Conservation (phyloP, 345 rosid genomes). For the Syzygium aqueum region DNA sequence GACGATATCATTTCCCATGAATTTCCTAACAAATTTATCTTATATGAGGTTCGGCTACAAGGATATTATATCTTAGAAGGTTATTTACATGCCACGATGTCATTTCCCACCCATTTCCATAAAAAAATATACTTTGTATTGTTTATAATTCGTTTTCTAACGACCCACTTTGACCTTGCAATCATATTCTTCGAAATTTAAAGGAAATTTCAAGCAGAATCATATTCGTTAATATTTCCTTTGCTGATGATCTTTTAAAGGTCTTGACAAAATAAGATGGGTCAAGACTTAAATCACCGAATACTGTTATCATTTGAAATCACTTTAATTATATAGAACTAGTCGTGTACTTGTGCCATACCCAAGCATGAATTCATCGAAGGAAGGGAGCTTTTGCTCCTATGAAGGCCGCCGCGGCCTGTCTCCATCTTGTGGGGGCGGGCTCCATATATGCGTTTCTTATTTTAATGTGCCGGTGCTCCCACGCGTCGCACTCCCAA, state of each 20-base stretch:
- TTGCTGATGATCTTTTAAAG: not conserved
- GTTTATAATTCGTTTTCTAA: too few relatives aligned
- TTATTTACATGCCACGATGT: not conserved
- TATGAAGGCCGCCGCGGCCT: too few relatives aligned
- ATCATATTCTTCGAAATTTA: not conserved
- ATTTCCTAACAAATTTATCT: not conserved
- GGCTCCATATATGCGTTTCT: too few relatives aligned
- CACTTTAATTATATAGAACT: too few relatives aligned
- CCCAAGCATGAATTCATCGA: not conserved
- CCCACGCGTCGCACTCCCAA: too few relatives aligned
- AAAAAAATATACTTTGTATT: too few relatives aligned
- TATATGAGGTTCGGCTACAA: not conserved
- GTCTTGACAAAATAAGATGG: not conserved
- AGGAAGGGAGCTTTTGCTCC: too few relatives aligned
- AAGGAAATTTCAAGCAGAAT: not conserved
- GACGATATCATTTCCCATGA: not conserved
- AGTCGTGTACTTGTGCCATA: not conserved
- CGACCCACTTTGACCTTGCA: not conserved
- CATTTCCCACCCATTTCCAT: not conserved
- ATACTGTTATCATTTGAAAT: not conserved
- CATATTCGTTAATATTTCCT: too few relatives aligned
- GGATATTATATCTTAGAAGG: too few relatives aligned
- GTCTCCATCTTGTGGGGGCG: too few relatives aligned
- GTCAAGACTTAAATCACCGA: too few relatives aligned
- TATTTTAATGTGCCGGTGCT: too few relatives aligned